Evolutionary conservation across 768 basidiomycete species (phyloP).

Genomic region (Crepidotus variabilis): DNA sequence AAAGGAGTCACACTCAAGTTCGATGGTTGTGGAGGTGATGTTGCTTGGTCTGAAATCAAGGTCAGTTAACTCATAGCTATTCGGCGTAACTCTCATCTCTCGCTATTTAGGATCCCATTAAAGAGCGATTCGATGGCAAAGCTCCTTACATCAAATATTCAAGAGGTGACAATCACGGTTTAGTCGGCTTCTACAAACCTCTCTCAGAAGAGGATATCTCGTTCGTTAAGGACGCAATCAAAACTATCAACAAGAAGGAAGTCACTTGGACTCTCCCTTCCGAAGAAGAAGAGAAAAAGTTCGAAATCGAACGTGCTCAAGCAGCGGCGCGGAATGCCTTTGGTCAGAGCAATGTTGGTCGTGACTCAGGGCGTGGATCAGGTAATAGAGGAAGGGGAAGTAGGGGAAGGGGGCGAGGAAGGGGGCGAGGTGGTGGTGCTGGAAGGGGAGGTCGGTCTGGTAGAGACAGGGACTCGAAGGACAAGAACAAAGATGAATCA

Average conservation of each 20-base stretch:
- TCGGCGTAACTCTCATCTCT: background rate
- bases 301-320: conserved; percentile 73
- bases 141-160: conserved; percentile 50
- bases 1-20: conserved; percentile 54
- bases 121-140: conserved; percentile 44
- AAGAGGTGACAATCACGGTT: conserved; percentile 41
- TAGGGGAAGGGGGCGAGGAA: conserved; percentile 22
- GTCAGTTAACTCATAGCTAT: conserved; percentile 16
- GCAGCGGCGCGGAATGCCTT: conserved; percentile 55
- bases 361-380: conserved; percentile 10
- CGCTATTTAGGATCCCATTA: conserved; percentile 41
- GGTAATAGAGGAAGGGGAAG: conserved; percentile 3
- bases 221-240: conserved; percentile 63
- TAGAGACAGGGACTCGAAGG: conserved; percentile 34
- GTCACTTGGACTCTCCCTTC: conserved; percentile 62
- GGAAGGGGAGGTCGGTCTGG: conserved; percentile 44
- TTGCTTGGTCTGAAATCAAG: conserved; percentile 49
- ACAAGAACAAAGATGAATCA: conserved; percentile 23
- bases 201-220: conserved; percentile 70
- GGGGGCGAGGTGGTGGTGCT: conserved; percentile 34
- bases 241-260: conserved; percentile 59
- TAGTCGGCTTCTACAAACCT: conserved; percentile 62
- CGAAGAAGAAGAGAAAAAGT: conserved; percentile 72
- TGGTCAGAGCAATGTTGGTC: conserved; percentile 26
- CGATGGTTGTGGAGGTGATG: conserved; percentile 51